Base-by-base conservation (phyloP, 2,329 filamentous ascomycete genomes). In the Trichoderma koningiopsis region DNA sequence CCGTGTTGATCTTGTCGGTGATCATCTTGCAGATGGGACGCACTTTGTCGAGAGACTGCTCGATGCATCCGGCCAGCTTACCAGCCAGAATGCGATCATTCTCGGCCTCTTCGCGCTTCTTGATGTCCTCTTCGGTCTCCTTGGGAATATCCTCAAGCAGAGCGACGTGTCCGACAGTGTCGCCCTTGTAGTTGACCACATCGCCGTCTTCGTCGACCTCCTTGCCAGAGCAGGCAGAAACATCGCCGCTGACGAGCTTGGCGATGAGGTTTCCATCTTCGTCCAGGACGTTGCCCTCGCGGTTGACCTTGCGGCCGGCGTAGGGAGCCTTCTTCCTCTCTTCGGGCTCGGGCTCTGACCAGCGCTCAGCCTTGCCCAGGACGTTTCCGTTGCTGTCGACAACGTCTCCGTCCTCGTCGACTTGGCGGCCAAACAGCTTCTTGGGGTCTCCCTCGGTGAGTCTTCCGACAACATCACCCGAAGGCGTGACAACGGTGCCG, bases 11-110 rank as follows among this genome's bases (percentile, higher is more conserved):
- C 81, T 91, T 87, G 88, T 94, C 91, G 5, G 88, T 92, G 79
- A 97, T 97, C 83, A 93, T 87, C 82, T 92, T 93, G 84, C 92
- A 92, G 76, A 97, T 89, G 11, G 94, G 94, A 73, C 92, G 89
- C 77, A 97, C 88, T 78, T 90, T 92, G 76, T 97, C 93, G 7
- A 97, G 85, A 16, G 92, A 92, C 78, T 94, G 89, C 76, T 91
- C 87, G 73, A 96, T 88, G 75, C 91, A 91, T 68, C 81, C 83
- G 14, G 86, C 84, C 83, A 97, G 94, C 82, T 92, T 91, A 71
- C 87, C 85, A 1, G 94, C 94, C 47, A 97, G 86, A 81, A 96
- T 88, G 72, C 85, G 85, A 77, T 97, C 93, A 71, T 90, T 84
- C 77, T 88, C 88, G 7, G 85, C 83, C 74, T 87, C 80, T 47